These are phyloP conservation scores for Proliferodiscus dingleyae DNA, from an alignment of 2,329 filamentous ascomycete genomes.

Conservation along the genomic window DNA sequence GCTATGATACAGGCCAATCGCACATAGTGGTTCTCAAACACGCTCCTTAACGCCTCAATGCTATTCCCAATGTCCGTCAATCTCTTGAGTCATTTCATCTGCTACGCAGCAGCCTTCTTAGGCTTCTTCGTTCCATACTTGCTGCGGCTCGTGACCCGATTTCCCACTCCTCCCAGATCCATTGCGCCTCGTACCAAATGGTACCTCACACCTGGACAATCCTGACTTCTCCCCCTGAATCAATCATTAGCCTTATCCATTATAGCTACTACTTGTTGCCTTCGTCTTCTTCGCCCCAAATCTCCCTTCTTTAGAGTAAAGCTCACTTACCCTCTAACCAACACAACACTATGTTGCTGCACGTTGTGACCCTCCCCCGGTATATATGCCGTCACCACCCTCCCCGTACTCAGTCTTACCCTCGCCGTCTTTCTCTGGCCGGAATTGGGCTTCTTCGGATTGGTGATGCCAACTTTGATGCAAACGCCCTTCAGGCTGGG, in stretches of 20 bases:
- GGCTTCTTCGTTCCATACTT: constrained; percentile 99
- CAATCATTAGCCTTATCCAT: neutral
- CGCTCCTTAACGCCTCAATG: constrained; percentile 7
- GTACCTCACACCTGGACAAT: constrained; percentile 98
- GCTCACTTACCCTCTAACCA: constrained; percentile 65
- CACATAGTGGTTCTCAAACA: constrained; percentile 3
- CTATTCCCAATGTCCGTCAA: neutral
- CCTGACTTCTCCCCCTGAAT: constrained; percentile 69
- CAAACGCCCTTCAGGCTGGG: constrained; percentile 94
- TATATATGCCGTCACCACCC: constrained; percentile 87
- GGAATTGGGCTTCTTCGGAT: constrained; percentile 98
- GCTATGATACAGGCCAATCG: constrained; percentile 3
- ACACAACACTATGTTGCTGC: constrained; percentile 95
- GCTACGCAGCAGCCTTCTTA: constrained; percentile 60
- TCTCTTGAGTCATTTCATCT: neutral
- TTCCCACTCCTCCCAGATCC: constrained; percentile 90
- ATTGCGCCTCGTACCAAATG: constrained; percentile 85
- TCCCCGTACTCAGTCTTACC: constrained; percentile 81
- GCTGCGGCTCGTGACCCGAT: constrained; percentile 76
- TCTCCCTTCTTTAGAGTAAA: no score
- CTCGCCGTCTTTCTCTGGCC: constrained; percentile 94
- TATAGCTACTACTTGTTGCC: no score
- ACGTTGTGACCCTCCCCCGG: constrained; percentile 98
- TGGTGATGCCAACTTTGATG: constrained; percentile 85
- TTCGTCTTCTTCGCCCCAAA: no score